A percentile compares a stretch with the other conserved stretches of the same genome.
Evolutionary conservation across 768 basidiomycete species (phyloP).

Genomic region (Kondoa subrosea): DNA sequence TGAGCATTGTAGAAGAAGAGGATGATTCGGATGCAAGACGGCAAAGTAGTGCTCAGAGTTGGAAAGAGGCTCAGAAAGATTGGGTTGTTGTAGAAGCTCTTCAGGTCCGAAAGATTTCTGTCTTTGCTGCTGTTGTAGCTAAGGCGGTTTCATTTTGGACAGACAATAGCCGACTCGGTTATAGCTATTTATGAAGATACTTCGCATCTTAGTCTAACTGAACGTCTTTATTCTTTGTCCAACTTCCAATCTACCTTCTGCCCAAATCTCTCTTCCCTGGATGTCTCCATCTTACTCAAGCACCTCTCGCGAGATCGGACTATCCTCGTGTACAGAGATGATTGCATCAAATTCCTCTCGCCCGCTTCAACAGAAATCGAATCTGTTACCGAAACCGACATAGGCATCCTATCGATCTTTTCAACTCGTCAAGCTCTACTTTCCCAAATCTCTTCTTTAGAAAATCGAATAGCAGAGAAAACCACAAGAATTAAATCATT

Average conservation of each 20-base stretch:
- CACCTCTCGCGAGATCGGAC: constrained; percentile 62
- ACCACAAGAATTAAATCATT: not conserved
- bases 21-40: not conserved
- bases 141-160: not conserved
- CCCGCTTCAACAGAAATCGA: constrained; percentile 32
- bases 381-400: constrained; percentile 59
- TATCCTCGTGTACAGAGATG: constrained; percentile 42
- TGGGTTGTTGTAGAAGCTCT: not conserved
- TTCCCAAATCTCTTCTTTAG: constrained; percentile 50
- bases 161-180: not conserved
- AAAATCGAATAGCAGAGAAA: constrained; percentile 57
- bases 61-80: not conserved
- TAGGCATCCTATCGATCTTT: constrained; percentile 64
- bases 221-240: constrained; percentile 46
- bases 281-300: constrained; percentile 53
- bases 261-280: constrained; percentile 41
- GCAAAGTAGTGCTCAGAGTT: not conserved
- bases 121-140: too few species aligned
- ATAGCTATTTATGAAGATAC: not conserved
- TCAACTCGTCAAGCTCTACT: constrained; percentile 51
- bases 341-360: constrained; percentile 69
- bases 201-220: constrained; percentile 25
- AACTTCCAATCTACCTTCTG: constrained; percentile 48
- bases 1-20: not conserved
- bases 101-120: not conserved